These are phyloP conservation scores for Amauroascus verrucosus DNA, from an alignment of 2,329 filamentous ascomycete species.

Conservation along the genomic window DNA sequence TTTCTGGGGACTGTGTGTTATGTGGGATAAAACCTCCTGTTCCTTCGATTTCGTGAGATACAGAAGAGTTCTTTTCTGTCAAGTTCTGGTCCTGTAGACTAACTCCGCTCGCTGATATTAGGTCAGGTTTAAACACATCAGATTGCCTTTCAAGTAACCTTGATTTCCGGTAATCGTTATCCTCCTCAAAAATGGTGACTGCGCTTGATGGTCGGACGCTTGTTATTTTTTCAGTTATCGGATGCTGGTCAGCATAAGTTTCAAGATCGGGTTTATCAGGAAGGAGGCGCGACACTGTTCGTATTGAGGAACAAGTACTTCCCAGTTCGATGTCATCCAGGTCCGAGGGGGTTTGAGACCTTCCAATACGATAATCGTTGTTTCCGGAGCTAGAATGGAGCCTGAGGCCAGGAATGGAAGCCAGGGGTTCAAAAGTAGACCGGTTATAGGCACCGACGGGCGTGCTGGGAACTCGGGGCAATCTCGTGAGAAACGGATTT, in stretches of 20 bases:
- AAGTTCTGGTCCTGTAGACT: not conserved
- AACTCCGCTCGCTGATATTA: not conserved
- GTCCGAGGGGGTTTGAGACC: not conserved
- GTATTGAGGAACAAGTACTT: constrained; percentile 10
- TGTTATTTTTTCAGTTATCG: constrained; percentile 6
- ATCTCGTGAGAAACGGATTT: constrained; percentile 17
- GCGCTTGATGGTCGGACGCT: constrained; percentile 4
- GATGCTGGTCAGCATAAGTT: not conserved
- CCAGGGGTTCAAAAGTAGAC: constrained; percentile 4
- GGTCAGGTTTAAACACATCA: not conserved
- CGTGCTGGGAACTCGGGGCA: constrained; percentile 7
- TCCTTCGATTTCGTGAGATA: not conserved
- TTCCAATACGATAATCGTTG: not conserved
- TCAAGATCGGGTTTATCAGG: constrained; percentile 11
- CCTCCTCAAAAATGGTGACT: constrained; percentile 11
- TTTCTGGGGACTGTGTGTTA: not conserved
- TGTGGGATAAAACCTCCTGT: not conserved
- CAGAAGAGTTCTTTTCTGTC: not conserved
- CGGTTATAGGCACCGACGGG: constrained; percentile 16
- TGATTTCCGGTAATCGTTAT: constrained; percentile 2
- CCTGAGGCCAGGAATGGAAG: not conserved
- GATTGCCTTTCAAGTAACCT: not conserved
- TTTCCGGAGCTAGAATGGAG: not conserved
- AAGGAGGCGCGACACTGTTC: constrained; percentile 10
- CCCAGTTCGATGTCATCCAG: constrained; percentile 5